Evolutionary conservation across 1,284 basidiomycete species (phyloP).

Genomic region (Agaricales sp.): DNA sequence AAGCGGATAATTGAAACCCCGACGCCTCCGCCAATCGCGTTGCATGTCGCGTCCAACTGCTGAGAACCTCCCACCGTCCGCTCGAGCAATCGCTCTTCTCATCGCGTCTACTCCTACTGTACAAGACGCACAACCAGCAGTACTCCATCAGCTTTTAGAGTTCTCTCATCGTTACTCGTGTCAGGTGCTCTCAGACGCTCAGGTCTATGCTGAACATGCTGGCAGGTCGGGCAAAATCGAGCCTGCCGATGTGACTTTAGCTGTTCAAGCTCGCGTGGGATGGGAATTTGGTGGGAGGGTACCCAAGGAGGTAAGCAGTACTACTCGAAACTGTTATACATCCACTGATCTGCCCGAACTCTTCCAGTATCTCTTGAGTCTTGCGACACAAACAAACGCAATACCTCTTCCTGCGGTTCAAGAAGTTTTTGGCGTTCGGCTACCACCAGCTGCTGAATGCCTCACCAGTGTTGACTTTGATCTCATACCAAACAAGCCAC

Average conservation of each 20-base stretch:
- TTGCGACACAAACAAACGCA: slow-evolving; percentile 88
- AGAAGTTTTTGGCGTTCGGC: slow-evolving; percentile 90
- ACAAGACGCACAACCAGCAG: slow-evolving; percentile 88
- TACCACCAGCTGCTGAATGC: slow-evolving; percentile 77
- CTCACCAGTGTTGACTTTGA: slow-evolving; percentile 90
- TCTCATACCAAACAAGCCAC: slow-evolving; percentile 80
- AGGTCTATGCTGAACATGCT: slow-evolving; percentile 92
- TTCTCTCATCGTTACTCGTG: slow-evolving; percentile 93
- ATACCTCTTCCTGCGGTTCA: slow-evolving; percentile 84
- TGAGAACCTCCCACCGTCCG: slow-evolving; percentile 78
- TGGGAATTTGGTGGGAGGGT: slow-evolving; percentile 92
- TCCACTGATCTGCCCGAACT: no score
- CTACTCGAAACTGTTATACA: no score
- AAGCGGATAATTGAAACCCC: no score
- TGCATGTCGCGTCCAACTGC: slow-evolving; percentile 49
- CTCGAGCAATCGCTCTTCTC: slow-evolving; percentile 85
- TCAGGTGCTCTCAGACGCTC: slow-evolving; percentile 85
- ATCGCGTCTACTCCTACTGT: slow-evolving; percentile 90
- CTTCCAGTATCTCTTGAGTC: slow-evolving; percentile 72
- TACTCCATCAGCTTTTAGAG: slow-evolving; percentile 91
- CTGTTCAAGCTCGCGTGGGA: slow-evolving; percentile 88
- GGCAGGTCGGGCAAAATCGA: slow-evolving; percentile 68
- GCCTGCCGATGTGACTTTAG: slow-evolving; percentile 68
- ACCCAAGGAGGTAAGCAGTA: slow-evolving; percentile 86
- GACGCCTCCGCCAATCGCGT: not conserved